Conservation (phyloP, 1,284 basidiomycete genomes). For the Cryptococcus floricola region DNA sequence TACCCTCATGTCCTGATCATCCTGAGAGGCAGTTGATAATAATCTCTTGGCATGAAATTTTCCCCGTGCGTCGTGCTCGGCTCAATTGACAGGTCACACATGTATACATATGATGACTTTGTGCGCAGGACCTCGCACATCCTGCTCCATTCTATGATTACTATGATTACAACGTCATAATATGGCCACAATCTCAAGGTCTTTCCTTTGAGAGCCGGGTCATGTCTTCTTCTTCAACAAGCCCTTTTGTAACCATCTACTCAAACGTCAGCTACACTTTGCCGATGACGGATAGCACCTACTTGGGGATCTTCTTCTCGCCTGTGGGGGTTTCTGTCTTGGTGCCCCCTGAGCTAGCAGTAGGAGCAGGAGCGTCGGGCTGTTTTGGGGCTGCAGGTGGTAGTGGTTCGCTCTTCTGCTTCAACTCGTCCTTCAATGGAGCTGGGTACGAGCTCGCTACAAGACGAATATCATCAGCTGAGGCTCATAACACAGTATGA, state of each 20-base stretch:
- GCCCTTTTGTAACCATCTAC: slow-evolving; percentile 47
- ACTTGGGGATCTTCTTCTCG: slow-evolving; percentile 45
- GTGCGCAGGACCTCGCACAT: background rate
- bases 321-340: slow-evolving; percentile 7
- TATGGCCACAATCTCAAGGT: too few species aligned
- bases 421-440: slow-evolving; percentile 38
- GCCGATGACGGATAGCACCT: slow-evolving; percentile 4
- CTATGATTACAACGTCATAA: too few species aligned
- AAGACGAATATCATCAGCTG: background rate
- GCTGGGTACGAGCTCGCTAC: slow-evolving; percentile 37
- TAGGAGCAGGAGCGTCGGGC: background rate
- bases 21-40: too few species aligned
- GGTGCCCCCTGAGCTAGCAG: background rate
- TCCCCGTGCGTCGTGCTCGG: too few species aligned
- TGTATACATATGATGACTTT: background rate
- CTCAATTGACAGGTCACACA: too few species aligned
- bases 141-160: too few species aligned
- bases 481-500: too few species aligned
- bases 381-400: slow-evolving; percentile 25
- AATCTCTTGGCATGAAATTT: too few species aligned
- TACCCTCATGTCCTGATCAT: too few species aligned
- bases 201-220: too few species aligned
- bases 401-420: slow-evolving; percentile 37
- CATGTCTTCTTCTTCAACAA: slow-evolving; percentile 43
- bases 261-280: background rate